These are phyloP conservation scores for Penicillium sclerotiorum DNA, from an alignment of 2,329 filamentous ascomycete species.

Conservation along the genomic window DNA sequence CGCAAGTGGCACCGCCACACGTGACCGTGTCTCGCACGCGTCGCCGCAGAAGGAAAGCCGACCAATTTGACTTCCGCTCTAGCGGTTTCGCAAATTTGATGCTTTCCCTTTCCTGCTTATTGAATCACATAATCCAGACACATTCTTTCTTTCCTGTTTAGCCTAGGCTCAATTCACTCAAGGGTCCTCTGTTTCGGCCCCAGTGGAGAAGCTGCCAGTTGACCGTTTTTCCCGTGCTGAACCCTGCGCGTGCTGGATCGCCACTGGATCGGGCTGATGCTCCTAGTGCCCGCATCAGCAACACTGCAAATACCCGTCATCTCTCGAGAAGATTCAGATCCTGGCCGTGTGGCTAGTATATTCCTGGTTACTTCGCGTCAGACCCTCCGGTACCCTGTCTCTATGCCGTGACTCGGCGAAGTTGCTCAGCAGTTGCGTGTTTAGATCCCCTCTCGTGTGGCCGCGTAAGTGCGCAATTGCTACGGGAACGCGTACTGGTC, in stretches of 20 bases:
- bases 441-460: slow-evolving; percentile 20
- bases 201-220: slow-evolving; percentile 11
- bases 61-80: slow-evolving; percentile 8
- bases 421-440: slow-evolving; percentile 14
- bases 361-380: slow-evolving; percentile 19
- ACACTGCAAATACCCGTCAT: slow-evolving; percentile 11
- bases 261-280: slow-evolving; percentile 25
- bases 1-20: slow-evolving; percentile 19
- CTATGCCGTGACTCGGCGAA: slow-evolving; percentile 26
- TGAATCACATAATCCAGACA: not conserved
- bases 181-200: not conserved
- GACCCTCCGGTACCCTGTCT: slow-evolving; percentile 21
- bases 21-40: slow-evolving; percentile 40
- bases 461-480: slow-evolving; percentile 21
- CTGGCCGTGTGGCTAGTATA: slow-evolving; percentile 12
- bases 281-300: slow-evolving; percentile 11
- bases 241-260: slow-evolving; percentile 28
- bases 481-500: slow-evolving; percentile 15
- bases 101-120: not conserved
- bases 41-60: slow-evolving; percentile 23
- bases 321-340: slow-evolving; percentile 18
- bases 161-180: not conserved
- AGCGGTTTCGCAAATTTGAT: slow-evolving; percentile 6
- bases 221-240: slow-evolving; percentile 24
- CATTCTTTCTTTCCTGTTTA: not conserved